Base-by-base conservation (phyloP, 768 basidiomycete species). In the Russula olivacea region DNA sequence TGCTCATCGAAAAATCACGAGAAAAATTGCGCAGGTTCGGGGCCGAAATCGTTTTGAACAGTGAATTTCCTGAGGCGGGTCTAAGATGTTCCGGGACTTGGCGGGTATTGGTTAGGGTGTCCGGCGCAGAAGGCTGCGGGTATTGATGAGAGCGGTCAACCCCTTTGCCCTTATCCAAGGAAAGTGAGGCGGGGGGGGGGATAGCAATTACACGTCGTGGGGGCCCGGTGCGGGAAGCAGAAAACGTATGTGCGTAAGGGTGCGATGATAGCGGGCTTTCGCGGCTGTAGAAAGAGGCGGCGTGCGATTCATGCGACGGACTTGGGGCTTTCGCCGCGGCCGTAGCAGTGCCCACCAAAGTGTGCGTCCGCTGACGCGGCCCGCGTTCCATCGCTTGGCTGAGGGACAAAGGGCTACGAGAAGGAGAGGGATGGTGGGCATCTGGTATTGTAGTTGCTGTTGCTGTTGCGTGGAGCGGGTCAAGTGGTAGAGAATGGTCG, bases 31-130 rank as follows among this genome's bases (percentile, higher is more conserved):
- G 78, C 41, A 91, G 74, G 69, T 91, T 81, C 9, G 89, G 89
- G 4, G 86, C 84, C 1, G 88, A 91, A 9, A 79, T 74, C 21
- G 85, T 86, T 19, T 75, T 78, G 69, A 83, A 83, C 52, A 88
- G 71, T 57, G 73, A 73, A 36, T 38, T 66, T 53, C 69, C 64
- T 14, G 68, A 68, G 34, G 69, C 70, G 36, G 72, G 70, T 47
- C 69, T 72, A 61, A 65, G 73, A 68, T 65, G 73, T 61, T 57
- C 71, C 23, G 69, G 76, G 69, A 51, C 70, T 19, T 55, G 49
- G 45, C 10, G n/a, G 32, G 61, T 43, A 52, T 74, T 77, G 70
- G 82, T 83, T 61, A 88, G 69, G 17, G 64, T 55, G 17, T 49
- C 58, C n/a, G 43, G 23, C 30, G 63, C 56, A 2, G 60, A 67